Base-by-base conservation (phyloP, 2,329 filamentous ascomycete genomes). In the Curvularia hawaiiensis region DNA sequence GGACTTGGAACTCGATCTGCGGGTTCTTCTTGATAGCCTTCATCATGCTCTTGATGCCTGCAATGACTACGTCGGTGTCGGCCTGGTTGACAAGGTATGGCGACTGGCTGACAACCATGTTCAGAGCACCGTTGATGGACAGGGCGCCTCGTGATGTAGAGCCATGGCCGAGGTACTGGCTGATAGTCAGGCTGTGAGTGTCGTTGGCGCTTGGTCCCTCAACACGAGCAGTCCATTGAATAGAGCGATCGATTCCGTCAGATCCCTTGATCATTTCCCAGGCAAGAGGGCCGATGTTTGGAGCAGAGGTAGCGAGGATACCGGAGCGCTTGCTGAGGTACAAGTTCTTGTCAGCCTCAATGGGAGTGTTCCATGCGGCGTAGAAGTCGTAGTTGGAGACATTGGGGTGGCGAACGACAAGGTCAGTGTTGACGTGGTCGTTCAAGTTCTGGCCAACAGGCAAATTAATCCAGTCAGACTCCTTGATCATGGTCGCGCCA, bases 141-240 rank as follows among this genome's bases (percentile, higher is more conserved):
- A 87, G 82, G 44, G 83, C 79, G 46, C 87, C 87, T 39, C 85
- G 80, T 14, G 86, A 87, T n/a, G 82, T 83, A 22, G 83, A 78
- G 40, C 88, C 87, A 53, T 86, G 84, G 33, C 86, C 86, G 28
- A 90, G 85, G 75, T 90, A 89, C 61, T 81, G 78, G 46, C 74
- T 77, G 59, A 80, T 77, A 35, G 76, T 77, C 63, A 81, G 75
- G 22, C 73, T 70, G 53, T 67, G 51, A n/a, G 73, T 76, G 61
- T 76, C 74, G 38, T 71, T 73, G 38, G 73, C 68, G 52, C 79
- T 81, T 45, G 81, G 78, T 39, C 82, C 82, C 61, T 89, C 86
- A 26, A 88, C 85, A 62, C 87, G 82, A 43, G 86, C 82, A 10
- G 87, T 89, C 80, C 85, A 90, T 69, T 90, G 87, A 18, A 89